Percentiles rank a stretch among this genome's conserved stretches.
Conservation (phyloP, 179 eudicot genomes). For the Beta corolliflora region DNA sequence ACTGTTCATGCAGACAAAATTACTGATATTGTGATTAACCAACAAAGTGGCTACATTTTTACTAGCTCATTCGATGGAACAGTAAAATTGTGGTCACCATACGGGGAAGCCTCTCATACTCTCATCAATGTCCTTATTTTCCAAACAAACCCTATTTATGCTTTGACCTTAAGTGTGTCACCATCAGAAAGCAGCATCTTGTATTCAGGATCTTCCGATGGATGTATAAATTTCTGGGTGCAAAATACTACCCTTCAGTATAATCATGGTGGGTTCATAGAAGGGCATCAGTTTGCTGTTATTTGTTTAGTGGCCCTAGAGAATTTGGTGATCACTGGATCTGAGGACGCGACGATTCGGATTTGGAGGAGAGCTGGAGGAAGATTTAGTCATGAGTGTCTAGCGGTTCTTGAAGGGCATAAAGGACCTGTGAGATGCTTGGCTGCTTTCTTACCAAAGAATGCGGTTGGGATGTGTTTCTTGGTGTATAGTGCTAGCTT, state of each 20-base stretch:
- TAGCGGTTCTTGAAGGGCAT: constrained; percentile 61
- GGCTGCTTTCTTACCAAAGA: constrained; percentile 45
- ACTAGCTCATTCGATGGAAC: constrained; percentile 59
- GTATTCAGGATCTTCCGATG: constrained; percentile 45
- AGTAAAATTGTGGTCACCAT: constrained; percentile 58
- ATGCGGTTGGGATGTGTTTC: constrained; percentile 27
- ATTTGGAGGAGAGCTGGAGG: constrained; percentile 57
- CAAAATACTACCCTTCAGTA: background rate
- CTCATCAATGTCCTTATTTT: constrained; percentile 54
- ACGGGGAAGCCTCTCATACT: constrained; percentile 46
- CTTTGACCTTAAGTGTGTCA: constrained; percentile 48
- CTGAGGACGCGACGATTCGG: constrained; percentile 59
- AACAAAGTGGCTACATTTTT: constrained; percentile 56
- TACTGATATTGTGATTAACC: constrained; percentile 48
- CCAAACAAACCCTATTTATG: constrained; percentile 54
- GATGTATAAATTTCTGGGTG: constrained; percentile 15
- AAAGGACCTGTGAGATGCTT: constrained; percentile 61
- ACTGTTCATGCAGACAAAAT: constrained; percentile 52
- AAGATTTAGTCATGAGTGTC: constrained; percentile 45
- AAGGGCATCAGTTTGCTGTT: constrained; percentile 55
- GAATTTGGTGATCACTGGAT: constrained; percentile 54
- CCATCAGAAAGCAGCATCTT: constrained; percentile 25
- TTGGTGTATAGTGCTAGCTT: constrained; percentile 55
- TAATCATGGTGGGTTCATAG: constrained; percentile 52
- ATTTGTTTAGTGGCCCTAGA: constrained; percentile 41